Evolutionary conservation across 129 eudicot genomes (phyloP).

Genomic region (Rutidosis leptorrhynchoides): DNA sequence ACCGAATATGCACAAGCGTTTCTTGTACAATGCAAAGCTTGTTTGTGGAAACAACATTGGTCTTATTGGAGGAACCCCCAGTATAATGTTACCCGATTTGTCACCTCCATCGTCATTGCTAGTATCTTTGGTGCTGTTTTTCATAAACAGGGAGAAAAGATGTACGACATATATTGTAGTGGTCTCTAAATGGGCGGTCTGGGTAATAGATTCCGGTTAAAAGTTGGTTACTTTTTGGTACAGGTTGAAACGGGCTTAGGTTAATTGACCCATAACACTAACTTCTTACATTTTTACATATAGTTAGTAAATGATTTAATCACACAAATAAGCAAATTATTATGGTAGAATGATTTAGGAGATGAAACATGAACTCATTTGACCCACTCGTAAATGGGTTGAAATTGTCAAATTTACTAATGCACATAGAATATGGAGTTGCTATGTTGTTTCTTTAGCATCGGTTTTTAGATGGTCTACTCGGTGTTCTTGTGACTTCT

Average conservation of each 20-base stretch:
- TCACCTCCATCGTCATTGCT: conserved; percentile 43
- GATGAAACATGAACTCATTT: neutral
- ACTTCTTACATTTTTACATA: too few relatives aligned
- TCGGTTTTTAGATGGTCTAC: neutral
- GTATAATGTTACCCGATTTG: conserved; percentile 57
- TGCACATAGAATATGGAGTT: neutral
- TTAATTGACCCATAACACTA: too few relatives aligned
- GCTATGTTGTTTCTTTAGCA: neutral
- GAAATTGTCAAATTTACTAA: neutral
- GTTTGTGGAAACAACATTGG: conserved; percentile 71
- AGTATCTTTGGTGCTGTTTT: conserved; percentile 55
- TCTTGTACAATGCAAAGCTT: conserved; percentile 59
- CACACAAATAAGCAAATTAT: too few relatives aligned
- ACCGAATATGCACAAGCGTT: conserved; percentile 59
- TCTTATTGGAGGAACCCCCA: conserved; percentile 79
- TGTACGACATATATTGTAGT: conserved; percentile 34
- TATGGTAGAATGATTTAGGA: neutral
- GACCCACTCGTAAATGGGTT: neutral
- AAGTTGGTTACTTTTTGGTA: too few relatives aligned
- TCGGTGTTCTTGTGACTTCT: neutral
- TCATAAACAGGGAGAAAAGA: conserved; percentile 46
- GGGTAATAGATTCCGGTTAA: neutral
- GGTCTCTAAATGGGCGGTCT: neutral
- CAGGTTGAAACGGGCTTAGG: too few relatives aligned
- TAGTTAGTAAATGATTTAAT: too few relatives aligned